These are phyloP conservation scores for Penicillium pancosmium DNA, from an alignment of 495 filamentous ascomycete species.

Conservation along the genomic window DNA sequence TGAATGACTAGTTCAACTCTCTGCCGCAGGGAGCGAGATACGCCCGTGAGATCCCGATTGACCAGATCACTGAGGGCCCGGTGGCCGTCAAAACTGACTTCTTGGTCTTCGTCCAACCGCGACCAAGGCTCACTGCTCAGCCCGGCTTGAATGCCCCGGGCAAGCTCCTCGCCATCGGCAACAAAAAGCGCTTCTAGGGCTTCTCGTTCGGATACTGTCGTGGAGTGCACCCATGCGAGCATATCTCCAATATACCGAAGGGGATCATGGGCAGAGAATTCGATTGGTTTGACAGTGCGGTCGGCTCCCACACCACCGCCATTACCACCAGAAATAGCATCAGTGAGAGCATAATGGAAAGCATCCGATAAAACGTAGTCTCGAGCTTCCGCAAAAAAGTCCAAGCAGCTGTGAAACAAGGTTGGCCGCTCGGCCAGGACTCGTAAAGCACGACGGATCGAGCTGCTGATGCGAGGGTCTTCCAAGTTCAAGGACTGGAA, in stretches of 20 bases:
- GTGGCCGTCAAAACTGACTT: slow-evolving; percentile 75
- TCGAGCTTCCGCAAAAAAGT: slow-evolving; percentile 89
- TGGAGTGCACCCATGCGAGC: slow-evolving; percentile 95
- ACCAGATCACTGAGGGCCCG: slow-evolving; percentile 87
- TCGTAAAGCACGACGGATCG: slow-evolving; percentile 81
- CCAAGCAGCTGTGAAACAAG: slow-evolving; percentile 90
- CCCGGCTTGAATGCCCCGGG: slow-evolving; percentile 80
- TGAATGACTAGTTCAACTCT: slow-evolving; percentile 89
- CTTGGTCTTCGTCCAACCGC: slow-evolving; percentile 57
- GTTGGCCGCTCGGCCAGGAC: slow-evolving; percentile 88
- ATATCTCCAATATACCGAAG: slow-evolving; percentile 95
- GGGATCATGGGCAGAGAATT: slow-evolving; percentile 89
- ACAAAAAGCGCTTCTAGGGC: slow-evolving; percentile 91
- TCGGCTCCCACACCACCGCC: slow-evolving; percentile 34
- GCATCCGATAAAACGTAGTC: slow-evolving; percentile 86
- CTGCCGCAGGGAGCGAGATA: slow-evolving; percentile 75
- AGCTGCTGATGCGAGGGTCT: slow-evolving; percentile 86
- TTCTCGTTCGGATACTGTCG: slow-evolving; percentile 90
- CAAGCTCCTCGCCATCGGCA: slow-evolving; percentile 88
- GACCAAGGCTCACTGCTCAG: slow-evolving; percentile 88
- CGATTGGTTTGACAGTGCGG: slow-evolving; percentile 80
- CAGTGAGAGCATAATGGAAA: slow-evolving; percentile 89
- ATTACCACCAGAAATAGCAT: slow-evolving; percentile 52
- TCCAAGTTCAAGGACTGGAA: slow-evolving; percentile 93
- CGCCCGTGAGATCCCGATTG: slow-evolving; percentile 79